Conservation (phyloP, 768 basidiomycete genomes). For the Russula griseocarnosa region DNA sequence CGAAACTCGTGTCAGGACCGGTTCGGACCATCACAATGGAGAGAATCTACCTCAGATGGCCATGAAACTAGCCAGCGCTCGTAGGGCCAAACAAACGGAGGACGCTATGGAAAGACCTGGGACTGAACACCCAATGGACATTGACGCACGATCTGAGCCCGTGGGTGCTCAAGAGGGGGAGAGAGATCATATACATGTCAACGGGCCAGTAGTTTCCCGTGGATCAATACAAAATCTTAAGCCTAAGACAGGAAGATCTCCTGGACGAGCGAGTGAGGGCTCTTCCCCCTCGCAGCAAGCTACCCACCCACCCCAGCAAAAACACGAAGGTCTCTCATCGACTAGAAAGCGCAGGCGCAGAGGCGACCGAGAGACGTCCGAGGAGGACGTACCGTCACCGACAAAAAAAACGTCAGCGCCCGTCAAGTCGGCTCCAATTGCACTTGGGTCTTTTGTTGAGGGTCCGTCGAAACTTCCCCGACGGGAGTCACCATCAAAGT, state of each 20-base stretch:
- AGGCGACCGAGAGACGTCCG: slow-evolving; percentile 8
- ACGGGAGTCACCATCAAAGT: slow-evolving; percentile 19
- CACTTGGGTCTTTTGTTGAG: not conserved
- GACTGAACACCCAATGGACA: slow-evolving; percentile 28
- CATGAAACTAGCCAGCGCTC: slow-evolving; percentile 27
- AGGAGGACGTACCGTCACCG: not conserved
- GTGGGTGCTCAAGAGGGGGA: not conserved
- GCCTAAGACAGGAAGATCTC: not conserved
- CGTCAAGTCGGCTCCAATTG: not conserved
- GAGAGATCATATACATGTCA: not conserved
- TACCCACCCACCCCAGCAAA: not conserved
- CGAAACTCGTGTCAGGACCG: not conserved
- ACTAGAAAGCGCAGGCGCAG: slow-evolving; percentile 1
- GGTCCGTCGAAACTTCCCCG: not conserved
- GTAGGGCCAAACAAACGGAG: slow-evolving; percentile 33
- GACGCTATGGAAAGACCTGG: slow-evolving; percentile 27
- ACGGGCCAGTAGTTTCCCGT: not conserved
- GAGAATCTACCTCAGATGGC: slow-evolving; percentile 21
- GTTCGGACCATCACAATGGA: not conserved
- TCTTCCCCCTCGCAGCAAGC: slow-evolving; percentile 1
- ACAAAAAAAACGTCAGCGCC: slow-evolving; percentile 23
- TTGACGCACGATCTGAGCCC: slow-evolving; percentile 17
- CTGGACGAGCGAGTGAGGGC: not conserved
- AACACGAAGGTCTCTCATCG: not conserved
- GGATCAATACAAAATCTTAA: not conserved